phyloP scores from a whole-genome alignment of 345 rosid species.

The Aurinia saxatilis region DNA sequence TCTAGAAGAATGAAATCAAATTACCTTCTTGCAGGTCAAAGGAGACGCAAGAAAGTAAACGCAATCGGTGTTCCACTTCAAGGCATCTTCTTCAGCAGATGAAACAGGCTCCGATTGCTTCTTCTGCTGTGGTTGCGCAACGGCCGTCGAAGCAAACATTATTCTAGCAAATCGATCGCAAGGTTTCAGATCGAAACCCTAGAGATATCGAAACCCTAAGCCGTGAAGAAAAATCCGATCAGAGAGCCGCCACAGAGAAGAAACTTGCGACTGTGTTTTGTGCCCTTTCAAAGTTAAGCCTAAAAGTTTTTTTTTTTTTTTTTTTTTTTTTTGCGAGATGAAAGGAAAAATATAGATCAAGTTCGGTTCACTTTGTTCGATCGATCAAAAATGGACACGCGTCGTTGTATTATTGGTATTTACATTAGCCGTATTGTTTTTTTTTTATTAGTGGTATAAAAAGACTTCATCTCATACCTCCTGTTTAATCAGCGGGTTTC shows the following conservation, averaged over 20 bases:
- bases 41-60: constrained; percentile 96
- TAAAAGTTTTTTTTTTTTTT: constrained; percentile 5
- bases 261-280: constrained; percentile 14
- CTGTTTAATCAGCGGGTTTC: neutral
- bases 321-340: neutral
- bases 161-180: constrained; percentile 9
- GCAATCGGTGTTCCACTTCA: constrained; percentile 91
- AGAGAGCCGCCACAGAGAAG: constrained; percentile 35
- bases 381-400: neutral
- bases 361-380: constrained; percentile 5
- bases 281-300: constrained; percentile 21
- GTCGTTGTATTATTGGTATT: neutral
- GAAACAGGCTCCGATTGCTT: constrained; percentile 25
- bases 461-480: neutral
- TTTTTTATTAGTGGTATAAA: neutral
- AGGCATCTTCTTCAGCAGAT: constrained; percentile 65
- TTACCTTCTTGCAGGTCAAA: constrained; percentile 97
- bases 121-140: constrained; percentile 28
- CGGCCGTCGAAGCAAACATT: constrained; percentile 52
- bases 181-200: constrained; percentile 25
- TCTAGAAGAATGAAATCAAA: neutral
- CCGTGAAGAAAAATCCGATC: neutral
- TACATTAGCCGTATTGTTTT: neutral
- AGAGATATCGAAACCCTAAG: constrained; percentile 17
- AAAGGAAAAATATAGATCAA: neutral